Base-by-base conservation (phyloP, 2,329 filamentous ascomycete genomes). In the Chrysoporthe deuterocubensis region DNA sequence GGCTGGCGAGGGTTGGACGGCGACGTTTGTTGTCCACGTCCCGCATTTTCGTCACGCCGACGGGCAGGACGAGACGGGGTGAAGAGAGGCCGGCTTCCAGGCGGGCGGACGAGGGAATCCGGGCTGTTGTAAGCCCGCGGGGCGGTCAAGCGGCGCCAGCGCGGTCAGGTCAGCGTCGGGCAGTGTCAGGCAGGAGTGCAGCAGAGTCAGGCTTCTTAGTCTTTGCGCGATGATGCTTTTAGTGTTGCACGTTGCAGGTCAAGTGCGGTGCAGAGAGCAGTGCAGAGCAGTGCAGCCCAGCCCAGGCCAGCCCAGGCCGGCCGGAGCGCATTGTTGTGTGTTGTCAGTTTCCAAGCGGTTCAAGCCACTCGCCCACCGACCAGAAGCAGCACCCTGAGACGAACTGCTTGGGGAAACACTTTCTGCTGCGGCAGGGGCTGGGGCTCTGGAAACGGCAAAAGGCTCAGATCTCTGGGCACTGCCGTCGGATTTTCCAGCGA, bases 111-210 rank as follows among this genome's bases (percentile, higher is more conserved):
- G 40, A 13, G 21, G 21, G 21, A 32, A 21, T n/a, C n/a, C n/a
- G 42, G 21, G 13, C 37, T 44, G 57, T 34, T 37, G 59, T 32
- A 21, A 61, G 43, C 43, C 59, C 48, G 42, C 43, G 44, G 16
- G 11, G 59, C 59, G 59, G 59, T 61, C 59, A 61, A 46, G 59
- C 43, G n/a, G n/a, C 21, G 59, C 18, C 43, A 46, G 40, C 26
- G 26, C 26, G 26, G 26, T 44, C 42, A 46, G 59, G 42, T 46
- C 64, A 66, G 57, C 32, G 48, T 48, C 65, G 66, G 63, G 76
- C 71, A 74, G 75, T 73, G 79, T 83, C 79, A 81, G 81, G 81
- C 81, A 83, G 78, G 80, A 78, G 77, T 82, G 81, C 81, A 82
- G 76, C 75, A 76, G 73, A 44, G 77, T 80, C 77, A 77, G 79